Evolutionary conservation across 305 asterid species (phyloP).

Genomic region (Fraxinus greggii): DNA sequence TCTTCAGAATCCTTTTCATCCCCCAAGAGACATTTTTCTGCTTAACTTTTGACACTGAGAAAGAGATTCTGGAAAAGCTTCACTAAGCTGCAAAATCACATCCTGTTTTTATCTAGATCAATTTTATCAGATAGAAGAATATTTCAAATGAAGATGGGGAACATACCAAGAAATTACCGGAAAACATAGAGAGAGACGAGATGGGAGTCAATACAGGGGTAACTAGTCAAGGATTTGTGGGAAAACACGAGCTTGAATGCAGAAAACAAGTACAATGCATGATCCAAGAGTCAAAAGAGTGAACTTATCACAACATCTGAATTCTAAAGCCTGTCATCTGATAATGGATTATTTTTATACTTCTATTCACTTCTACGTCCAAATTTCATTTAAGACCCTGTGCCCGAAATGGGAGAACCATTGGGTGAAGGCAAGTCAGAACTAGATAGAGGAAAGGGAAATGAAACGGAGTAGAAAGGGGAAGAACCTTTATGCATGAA

Average conservation of each 20-base stretch:
- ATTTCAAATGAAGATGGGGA: neutral
- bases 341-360: neutral
- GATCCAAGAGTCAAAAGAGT: neutral
- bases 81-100: neutral
- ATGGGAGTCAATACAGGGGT: neutral
- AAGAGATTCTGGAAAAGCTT: neutral
- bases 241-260: neutral
- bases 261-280: neutral
- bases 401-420: neutral
- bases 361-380: neutral
- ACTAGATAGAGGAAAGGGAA: conserved; percentile 29
- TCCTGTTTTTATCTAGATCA: neutral
- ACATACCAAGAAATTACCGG: neutral
- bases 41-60: neutral
- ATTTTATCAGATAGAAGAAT: neutral
- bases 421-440: neutral
- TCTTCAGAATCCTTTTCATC: neutral
- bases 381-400: neutral
- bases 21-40: neutral
- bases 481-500: neutral
- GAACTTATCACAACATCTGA: neutral
- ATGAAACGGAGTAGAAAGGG: neutral
- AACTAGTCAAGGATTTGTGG: neutral
- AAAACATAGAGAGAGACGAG: neutral
- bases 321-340: neutral